phyloP scores from a whole-genome alignment of 257 asterid species.

The Solanum lycopersicoides region DNA sequence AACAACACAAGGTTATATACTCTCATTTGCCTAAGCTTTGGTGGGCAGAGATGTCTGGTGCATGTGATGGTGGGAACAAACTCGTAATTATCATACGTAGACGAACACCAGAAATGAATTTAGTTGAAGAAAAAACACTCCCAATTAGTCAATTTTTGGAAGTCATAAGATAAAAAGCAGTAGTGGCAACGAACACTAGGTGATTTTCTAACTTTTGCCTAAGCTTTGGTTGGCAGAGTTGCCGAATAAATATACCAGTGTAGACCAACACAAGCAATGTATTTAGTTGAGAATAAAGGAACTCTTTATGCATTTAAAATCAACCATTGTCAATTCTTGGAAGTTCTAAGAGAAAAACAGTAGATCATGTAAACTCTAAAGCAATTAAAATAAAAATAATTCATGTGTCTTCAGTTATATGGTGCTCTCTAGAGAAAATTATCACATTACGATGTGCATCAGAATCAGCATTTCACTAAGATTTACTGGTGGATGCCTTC shows the following conservation, averaged over 20 bases:
- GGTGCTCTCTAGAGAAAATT: neutral
- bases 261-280: neutral
- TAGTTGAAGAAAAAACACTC: neutral
- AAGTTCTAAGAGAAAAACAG: neutral
- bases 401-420: neutral
- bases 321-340: neutral
- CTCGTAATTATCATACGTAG: neutral
- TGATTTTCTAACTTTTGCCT: neutral
- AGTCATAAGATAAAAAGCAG: neutral
- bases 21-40: neutral
- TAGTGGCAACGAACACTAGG: neutral
- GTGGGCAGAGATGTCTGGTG: neutral
- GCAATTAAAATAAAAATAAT: neutral
- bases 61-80: neutral
- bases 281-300: neutral
- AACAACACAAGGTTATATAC: neutral
- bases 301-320: neutral
- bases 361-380: neutral
- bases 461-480: neutral
- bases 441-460: neutral
- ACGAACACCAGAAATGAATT: neutral
- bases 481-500: neutral
- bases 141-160: neutral
- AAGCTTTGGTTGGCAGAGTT: neutral
- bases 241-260: neutral